Evolutionary conservation across 2,329 filamentous ascomycete genomes (phyloP), one percentile per base, ranked within the genome.

Genomic region (Ophiostoma perfectum): DNA sequence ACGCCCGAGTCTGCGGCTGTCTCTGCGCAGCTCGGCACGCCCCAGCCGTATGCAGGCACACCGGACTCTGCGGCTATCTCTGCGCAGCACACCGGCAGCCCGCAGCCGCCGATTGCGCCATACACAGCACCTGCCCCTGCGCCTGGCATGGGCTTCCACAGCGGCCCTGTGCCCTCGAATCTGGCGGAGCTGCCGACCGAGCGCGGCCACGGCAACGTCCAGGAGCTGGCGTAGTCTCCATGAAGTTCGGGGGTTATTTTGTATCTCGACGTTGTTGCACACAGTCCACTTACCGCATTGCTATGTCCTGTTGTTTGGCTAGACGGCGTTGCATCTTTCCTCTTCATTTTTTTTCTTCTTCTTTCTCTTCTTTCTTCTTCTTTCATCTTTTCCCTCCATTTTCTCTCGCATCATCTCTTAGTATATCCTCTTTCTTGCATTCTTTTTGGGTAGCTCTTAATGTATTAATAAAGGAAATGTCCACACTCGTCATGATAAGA

Each of bases 171-270:
- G 49, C 65, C 70, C 41, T 39, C 60, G 66, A 72, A 69, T 27
- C 72, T 70, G 69, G 71, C 73, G 1, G 77, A 78, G 72, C 70
- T 78, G 74, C 72, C 76, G 36, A 71, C 74, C 18, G 68, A 73
- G 58, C 75, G 74, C 55, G 71, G 73, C 3, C 74, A 78, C 68
- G 70, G 74, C 16, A 74, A 78, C 71, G 69, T 77, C 64, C 74
- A 75, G 66, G 77, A 78, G 70, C 68, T 78, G 49, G 49, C 49
- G 8, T 55, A 55, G 49, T 27, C 27, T 27, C 27, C 27, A 27
- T 27, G 27, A 27, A 27, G 27, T 27, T 27, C 2, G 27, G 27
- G 27, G 27, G 27, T 27, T 27, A 27, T 27, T 27, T 27, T 27
- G 27, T 55, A 9, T 47, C 8, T 45, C 3, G 42, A 45, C 27